Percentiles rank a stretch among this genome's conserved stretches.
Conservation (phyloP, 768 basidiomycete genomes). For the Psilocybe sp. region DNA sequence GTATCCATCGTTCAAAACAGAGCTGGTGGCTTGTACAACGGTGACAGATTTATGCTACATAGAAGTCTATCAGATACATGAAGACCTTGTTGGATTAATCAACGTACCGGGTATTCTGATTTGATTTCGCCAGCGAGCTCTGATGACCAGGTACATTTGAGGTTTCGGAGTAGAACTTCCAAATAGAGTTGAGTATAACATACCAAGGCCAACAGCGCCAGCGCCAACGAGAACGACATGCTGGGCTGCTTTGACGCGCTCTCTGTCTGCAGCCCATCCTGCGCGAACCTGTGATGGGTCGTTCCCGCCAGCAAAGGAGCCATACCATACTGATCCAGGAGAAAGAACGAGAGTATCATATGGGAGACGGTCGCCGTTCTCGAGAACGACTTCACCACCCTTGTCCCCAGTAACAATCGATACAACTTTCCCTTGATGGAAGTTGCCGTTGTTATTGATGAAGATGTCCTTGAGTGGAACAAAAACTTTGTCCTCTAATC, state of each 20-base stretch:
- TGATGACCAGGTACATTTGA: slow-evolving; percentile 7
- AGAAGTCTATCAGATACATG: background rate
- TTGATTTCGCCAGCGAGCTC: slow-evolving; percentile 43
- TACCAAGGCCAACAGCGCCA: slow-evolving; percentile 50
- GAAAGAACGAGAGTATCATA: slow-evolving; percentile 54
- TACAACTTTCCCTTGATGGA: slow-evolving; percentile 32
- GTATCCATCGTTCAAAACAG: slow-evolving; percentile 51
- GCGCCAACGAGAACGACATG: slow-evolving; percentile 52
- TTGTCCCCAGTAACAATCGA: slow-evolving; percentile 18
- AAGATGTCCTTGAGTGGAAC: slow-evolving; percentile 48
- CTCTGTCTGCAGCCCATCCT: slow-evolving; percentile 24
- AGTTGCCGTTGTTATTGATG: slow-evolving; percentile 35
- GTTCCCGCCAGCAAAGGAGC: slow-evolving; percentile 28
- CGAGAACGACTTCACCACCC: slow-evolving; percentile 40
- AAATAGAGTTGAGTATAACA: slow-evolving; percentile 9
- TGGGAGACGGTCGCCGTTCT: slow-evolving; percentile 37
- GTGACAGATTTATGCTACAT: slow-evolving; percentile 42
- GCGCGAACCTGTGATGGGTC: slow-evolving; percentile 17
- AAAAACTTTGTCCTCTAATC: slow-evolving; percentile 28
- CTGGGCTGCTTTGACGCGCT: slow-evolving; percentile 28
- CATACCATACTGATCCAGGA: slow-evolving; percentile 46
- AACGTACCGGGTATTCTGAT: slow-evolving; percentile 34
- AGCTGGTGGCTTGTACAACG: slow-evolving; percentile 48
- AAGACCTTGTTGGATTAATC: slow-evolving; percentile 4
- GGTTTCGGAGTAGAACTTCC: no score